A percentile compares a stretch with the other conserved stretches of the same genome.
Conservation (phyloP, 2,329 filamentous ascomycete genomes). For the Alternaria angustiovoidea region DNA sequence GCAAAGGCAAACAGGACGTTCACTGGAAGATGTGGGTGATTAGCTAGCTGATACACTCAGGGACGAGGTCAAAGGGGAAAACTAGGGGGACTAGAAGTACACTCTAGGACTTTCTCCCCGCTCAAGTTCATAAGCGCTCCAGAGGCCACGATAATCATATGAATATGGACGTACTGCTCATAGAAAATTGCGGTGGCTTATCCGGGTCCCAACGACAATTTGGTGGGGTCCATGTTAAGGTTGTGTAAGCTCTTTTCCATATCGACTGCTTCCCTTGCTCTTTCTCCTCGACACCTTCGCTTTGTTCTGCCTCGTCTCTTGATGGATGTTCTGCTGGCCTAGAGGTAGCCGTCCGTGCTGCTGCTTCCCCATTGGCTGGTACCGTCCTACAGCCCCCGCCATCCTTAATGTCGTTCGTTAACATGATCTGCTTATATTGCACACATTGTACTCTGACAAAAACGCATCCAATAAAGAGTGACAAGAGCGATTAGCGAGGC, state of each 20-base stretch:
- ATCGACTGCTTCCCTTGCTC: slow-evolving; percentile 7
- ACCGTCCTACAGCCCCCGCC: neutral
- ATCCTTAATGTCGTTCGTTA: neutral
- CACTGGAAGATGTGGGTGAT: slow-evolving; percentile 43
- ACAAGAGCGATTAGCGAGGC: neutral
- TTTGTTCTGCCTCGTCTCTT: neutral
- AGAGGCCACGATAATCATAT: neutral
- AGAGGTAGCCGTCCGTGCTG: neutral
- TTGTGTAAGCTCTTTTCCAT: slow-evolving; percentile 34
- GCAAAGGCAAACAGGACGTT: slow-evolving; percentile 76
- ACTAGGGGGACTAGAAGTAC: too few species aligned
- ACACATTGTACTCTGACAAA: slow-evolving; percentile 4
- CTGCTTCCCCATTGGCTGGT: neutral
- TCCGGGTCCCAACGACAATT: slow-evolving; percentile 73
- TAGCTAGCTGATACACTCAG: neutral
- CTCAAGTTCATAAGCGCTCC: neutral
- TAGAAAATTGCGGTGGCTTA: slow-evolving; percentile 72
- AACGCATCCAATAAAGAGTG: slow-evolving; percentile 5
- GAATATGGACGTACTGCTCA: slow-evolving; percentile 51
- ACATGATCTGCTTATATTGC: neutral
- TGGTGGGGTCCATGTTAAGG: slow-evolving; percentile 67
- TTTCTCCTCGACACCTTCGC: neutral
- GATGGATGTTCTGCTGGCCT: neutral
- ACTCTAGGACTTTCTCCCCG: neutral
- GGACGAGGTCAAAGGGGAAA: neutral